Conservation (phyloP, 2,329 filamentous ascomycete species). For the Botrytis tulipae region DNA sequence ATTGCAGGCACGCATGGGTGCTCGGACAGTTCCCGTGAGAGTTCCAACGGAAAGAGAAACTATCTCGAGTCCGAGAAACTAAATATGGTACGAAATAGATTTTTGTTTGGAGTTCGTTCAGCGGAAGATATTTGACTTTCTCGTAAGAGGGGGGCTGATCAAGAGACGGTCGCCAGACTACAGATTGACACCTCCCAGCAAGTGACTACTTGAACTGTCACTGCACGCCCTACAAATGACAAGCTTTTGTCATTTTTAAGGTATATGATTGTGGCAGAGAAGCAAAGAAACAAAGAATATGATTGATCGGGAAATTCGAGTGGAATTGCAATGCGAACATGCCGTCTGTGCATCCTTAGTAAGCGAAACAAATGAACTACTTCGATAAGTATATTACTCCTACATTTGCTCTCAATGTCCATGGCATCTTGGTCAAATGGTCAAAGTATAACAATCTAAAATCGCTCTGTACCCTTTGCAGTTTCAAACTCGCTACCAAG, state of each 20-base stretch:
- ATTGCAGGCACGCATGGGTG: background rate
- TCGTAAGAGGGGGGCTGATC: background rate
- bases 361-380: background rate
- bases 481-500: background rate
- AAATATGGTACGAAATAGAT: background rate
- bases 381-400: background rate
- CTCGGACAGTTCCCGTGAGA: background rate
- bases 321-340: background rate
- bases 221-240: background rate
- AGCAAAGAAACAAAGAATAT: background rate
- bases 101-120: background rate
- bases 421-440: background rate
- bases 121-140: background rate
- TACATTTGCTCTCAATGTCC: background rate
- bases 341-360: constrained; percentile 8
- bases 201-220: background rate
- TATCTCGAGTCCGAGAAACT: background rate
- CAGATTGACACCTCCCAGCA: background rate
- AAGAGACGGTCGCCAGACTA: background rate
- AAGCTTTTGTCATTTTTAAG: background rate
- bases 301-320: background rate
- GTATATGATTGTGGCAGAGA: background rate
- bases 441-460: background rate
- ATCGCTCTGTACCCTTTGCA: background rate
- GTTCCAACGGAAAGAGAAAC: background rate